A percentile compares a stretch with the other conserved stretches of the same genome.
These are phyloP conservation scores for Porogramme epimiltina DNA, from an alignment of 1,284 basidiomycete genomes.

Conservation along the genomic window DNA sequence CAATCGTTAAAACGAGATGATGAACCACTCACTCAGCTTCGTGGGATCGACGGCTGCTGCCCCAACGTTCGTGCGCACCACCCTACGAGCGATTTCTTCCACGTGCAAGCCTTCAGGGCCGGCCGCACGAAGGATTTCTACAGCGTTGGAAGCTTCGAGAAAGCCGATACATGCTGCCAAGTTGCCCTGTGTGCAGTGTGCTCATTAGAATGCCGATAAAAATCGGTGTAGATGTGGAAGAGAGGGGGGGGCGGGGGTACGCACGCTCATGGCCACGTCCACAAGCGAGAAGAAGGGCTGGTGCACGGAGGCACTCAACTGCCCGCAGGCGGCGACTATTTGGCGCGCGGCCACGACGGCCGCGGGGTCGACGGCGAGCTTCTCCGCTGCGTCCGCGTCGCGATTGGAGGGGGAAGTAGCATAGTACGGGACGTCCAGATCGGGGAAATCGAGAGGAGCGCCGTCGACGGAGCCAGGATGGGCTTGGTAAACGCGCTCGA, in stretches of 20 bases:
- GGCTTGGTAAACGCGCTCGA: slow-evolving; percentile 6
- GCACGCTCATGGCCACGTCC: not conserved
- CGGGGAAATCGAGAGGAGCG: slow-evolving; percentile 55
- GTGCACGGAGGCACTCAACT: slow-evolving; percentile 57
- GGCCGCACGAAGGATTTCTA: slow-evolving; percentile 65
- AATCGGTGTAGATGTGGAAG: not conserved
- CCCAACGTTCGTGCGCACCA: slow-evolving; percentile 1
- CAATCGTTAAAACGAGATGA: not conserved
- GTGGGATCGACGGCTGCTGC: slow-evolving; percentile 38
- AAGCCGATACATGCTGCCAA: slow-evolving; percentile 67
- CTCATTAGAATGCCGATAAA: too few relatives aligned
- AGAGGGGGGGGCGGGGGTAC: not conserved
- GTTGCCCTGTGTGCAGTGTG: slow-evolving; percentile 64
- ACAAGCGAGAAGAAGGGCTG: slow-evolving; percentile 5
- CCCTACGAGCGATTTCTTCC: slow-evolving; percentile 44
- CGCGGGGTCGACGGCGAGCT: slow-evolving; percentile 52
- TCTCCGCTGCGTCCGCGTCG: slow-evolving; percentile 46
- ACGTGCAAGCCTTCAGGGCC: slow-evolving; percentile 59
- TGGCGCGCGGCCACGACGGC: slow-evolving; percentile 54
- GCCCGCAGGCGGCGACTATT: slow-evolving; percentile 63
- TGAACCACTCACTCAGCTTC: slow-evolving; percentile 45
- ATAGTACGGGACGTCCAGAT: slow-evolving; percentile 51
- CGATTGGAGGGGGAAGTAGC: slow-evolving; percentile 34
- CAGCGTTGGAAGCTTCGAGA: slow-evolving; percentile 64
- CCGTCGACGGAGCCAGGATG: not conserved